A percentile compares a stretch with the other conserved stretches of the same genome.
Conservation (phyloP, 1,284 basidiomycete species). For the Cryptococcus deneoformans region DNA sequence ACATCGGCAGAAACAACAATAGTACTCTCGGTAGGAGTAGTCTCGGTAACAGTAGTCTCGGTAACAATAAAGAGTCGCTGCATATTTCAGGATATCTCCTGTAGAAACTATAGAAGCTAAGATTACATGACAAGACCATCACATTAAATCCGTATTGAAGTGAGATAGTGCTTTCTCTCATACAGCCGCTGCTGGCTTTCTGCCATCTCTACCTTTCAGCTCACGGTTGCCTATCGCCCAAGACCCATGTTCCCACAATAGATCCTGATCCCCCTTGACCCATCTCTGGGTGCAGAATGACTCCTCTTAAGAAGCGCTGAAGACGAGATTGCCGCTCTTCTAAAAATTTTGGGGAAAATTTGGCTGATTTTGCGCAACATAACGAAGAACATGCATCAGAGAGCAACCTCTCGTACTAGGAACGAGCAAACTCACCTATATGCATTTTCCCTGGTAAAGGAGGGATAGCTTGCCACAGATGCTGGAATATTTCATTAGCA, state of each 20-base stretch:
- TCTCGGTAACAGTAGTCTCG: too few relatives aligned
- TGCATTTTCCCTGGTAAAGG: conserved; percentile 43
- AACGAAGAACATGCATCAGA: neutral
- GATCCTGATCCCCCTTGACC: conserved; percentile 31
- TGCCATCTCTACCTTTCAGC: too few relatives aligned
- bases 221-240: conserved; percentile 8
- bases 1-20: too few relatives aligned
- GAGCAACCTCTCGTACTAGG: neutral
- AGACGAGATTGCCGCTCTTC: conserved; percentile 37
- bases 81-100: too few relatives aligned
- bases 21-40: too few relatives aligned
- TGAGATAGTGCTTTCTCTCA: too few relatives aligned
- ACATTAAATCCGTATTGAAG: too few relatives aligned
- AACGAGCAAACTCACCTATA: conserved; percentile 29
- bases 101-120: too few relatives aligned
- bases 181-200: too few relatives aligned
- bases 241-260: conserved; percentile 36
- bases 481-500: conserved; percentile 11
- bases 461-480: conserved; percentile 34
- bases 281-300: conserved; percentile 46
- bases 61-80: too few relatives aligned
- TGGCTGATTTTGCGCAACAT: conserved; percentile 21
- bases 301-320: conserved; percentile 40
- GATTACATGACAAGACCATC: too few relatives aligned
- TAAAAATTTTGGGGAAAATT: conserved; percentile 40